phyloP scores from a whole-genome alignment of 345 rosid genomes.

The Linum lewisii region DNA sequence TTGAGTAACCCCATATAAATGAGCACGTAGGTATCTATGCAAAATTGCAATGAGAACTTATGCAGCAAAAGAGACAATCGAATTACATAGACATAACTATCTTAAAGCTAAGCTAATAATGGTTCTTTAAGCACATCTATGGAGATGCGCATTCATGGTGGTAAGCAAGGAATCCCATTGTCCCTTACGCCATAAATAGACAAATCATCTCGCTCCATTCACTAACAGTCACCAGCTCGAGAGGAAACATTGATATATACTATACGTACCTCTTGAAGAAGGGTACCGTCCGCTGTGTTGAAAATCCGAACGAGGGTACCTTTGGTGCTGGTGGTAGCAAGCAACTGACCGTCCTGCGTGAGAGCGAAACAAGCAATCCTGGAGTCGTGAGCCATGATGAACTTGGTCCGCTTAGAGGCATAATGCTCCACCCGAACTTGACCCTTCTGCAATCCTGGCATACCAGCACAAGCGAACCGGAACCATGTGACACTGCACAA shows the following conservation, averaged over 20 bases:
- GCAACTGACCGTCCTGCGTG: conserved; percentile 70
- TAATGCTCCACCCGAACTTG: conserved; percentile 90
- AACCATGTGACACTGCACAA: conserved; percentile 81
- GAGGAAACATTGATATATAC: background rate
- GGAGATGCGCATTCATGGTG: too few species aligned
- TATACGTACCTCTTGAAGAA: conserved; percentile 87
- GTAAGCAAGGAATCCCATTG: background rate
- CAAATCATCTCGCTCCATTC: background rate
- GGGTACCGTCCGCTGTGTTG: conserved; percentile 63
- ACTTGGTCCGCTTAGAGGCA: conserved; percentile 76
- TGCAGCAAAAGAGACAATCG: too few species aligned
- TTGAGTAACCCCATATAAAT: too few species aligned
- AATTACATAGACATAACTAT: background rate
- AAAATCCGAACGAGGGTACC: conserved; percentile 81
- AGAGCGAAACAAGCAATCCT: conserved; percentile 82
- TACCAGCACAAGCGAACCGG: conserved; percentile 64
- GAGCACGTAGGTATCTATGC: too few species aligned
- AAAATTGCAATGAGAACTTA: too few species aligned
- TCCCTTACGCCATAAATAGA: background rate
- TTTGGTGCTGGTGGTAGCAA: conserved; percentile 82
- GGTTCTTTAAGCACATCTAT: background rate
- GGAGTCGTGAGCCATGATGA: conserved; percentile 90
- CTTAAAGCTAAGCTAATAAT: background rate
- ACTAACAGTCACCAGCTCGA: background rate
- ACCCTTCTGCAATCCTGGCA: conserved; percentile 83